Conservation (phyloP, 1,284 basidiomycete genomes). For the Phaffia rhodozyma region DNA sequence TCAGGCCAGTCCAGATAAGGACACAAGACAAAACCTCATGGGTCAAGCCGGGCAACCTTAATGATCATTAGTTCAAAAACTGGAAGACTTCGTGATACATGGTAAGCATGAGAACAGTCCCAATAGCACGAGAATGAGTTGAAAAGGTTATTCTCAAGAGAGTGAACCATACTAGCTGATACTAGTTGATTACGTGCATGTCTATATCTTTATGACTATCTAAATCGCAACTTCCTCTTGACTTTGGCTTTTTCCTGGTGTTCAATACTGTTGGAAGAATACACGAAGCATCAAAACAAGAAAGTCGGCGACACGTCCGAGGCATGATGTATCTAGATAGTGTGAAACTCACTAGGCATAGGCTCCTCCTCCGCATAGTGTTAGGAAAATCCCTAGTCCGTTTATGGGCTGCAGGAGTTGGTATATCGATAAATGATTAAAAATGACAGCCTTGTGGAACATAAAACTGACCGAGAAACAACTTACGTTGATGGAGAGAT, state of each 20-base stretch:
- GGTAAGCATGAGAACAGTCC: too few relatives aligned
- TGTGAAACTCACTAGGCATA: conserved; percentile 44
- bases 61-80: too few relatives aligned
- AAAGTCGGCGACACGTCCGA: background rate
- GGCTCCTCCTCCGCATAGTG: conserved; percentile 62
- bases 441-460: background rate
- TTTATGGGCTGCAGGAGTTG: conserved; percentile 43
- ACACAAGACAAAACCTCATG: too few relatives aligned
- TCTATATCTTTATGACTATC: too few relatives aligned
- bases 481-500: conserved; percentile 54
- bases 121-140: too few relatives aligned
- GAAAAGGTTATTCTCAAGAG: too few relatives aligned
- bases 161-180: too few relatives aligned
- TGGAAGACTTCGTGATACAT: too few relatives aligned
- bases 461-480: background rate
- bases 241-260: background rate
- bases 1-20: too few relatives aligned
- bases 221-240: too few relatives aligned
- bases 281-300: background rate
- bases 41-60: too few relatives aligned
- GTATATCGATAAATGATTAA: background rate
- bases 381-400: conserved; percentile 63
- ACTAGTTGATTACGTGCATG: too few relatives aligned
- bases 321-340: background rate
- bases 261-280: conserved; percentile 3